Evolutionary conservation across 495 filamentous ascomycete species (phyloP).

Genomic region (Physcia stellaris): DNA sequence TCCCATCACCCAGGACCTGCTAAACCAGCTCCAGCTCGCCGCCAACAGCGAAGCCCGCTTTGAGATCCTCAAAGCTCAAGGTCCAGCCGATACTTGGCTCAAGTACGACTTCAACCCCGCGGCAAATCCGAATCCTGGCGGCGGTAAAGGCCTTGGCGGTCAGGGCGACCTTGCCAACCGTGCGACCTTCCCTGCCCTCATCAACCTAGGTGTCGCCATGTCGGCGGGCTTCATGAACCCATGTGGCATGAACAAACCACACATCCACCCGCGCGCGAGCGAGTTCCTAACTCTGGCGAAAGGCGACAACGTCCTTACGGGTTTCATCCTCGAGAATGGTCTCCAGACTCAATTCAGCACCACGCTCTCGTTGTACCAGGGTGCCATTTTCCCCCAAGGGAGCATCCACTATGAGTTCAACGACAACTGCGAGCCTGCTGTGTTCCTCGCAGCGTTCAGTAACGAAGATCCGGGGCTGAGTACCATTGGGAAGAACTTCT

Average conservation of each 20-base stretch:
- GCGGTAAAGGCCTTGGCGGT: slow-evolving; percentile 19
- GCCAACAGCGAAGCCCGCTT: slow-evolving; percentile 18
- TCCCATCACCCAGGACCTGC: slow-evolving; percentile 2
- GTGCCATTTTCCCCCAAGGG: slow-evolving; percentile 35
- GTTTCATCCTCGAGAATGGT: slow-evolving; percentile 37
- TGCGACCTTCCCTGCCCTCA: slow-evolving; percentile 28
- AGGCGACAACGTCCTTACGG: slow-evolving; percentile 30
- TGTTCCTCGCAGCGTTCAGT: slow-evolving; percentile 35
- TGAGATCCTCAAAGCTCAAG: slow-evolving; percentile 15
- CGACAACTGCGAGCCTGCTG: slow-evolving; percentile 31
- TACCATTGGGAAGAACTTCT: slow-evolving; percentile 36
- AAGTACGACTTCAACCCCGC: slow-evolving; percentile 26
- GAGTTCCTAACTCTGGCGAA: slow-evolving; percentile 29
- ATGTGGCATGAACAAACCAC: slow-evolving; percentile 35
- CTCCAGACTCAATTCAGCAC: slow-evolving; percentile 25
- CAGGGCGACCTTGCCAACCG: slow-evolving; percentile 23
- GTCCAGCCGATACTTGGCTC: slow-evolving; percentile 16
- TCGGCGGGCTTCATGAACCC: slow-evolving; percentile 27
- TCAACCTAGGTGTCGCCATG: slow-evolving; percentile 22
- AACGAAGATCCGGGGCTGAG: slow-evolving; percentile 35
- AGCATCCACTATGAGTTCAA: slow-evolving; percentile 41
- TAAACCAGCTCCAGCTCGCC: slow-evolving; percentile 4
- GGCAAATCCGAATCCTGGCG: slow-evolving; percentile 10
- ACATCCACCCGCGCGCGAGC: slow-evolving; percentile 31
- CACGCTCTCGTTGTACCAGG: slow-evolving; percentile 24